phyloP scores from a whole-genome alignment of 352 stramenopile genomes.

The Peronospora farinosa region DNA sequence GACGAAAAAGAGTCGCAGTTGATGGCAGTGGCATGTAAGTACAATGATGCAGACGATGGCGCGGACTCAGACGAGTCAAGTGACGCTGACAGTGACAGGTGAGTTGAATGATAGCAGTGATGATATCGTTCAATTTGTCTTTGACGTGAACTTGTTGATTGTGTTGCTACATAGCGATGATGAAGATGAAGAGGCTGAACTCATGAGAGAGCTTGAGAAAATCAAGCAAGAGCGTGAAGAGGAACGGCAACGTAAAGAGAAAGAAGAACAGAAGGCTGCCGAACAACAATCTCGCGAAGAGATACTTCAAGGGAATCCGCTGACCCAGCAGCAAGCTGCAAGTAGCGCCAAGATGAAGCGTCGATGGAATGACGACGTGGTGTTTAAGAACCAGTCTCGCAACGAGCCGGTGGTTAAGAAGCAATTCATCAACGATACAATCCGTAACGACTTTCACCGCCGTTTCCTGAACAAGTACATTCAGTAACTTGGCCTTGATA shows the following conservation, averaged over 20 bases:
- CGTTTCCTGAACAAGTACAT: constrained; percentile 97
- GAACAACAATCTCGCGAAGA: constrained; percentile 87
- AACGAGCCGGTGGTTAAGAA: constrained; percentile 93
- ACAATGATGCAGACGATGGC: constrained; percentile 87
- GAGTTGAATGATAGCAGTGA: neutral
- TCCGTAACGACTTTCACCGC: constrained; percentile 99
- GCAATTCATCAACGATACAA: constrained; percentile 99
- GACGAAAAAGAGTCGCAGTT: constrained; percentile 79
- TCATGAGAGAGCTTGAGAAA: constrained; percentile 97
- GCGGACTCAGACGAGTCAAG: constrained; percentile 54
- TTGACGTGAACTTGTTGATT: constrained; percentile 1
- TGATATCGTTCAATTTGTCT: neutral
- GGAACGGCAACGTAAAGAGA: constrained; percentile 86
- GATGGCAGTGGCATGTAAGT: constrained; percentile 84
- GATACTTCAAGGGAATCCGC: constrained; percentile 91
- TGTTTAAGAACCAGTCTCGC: constrained; percentile 98
- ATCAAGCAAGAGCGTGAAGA: constrained; percentile 95
- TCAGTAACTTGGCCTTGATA: constrained; percentile 35
- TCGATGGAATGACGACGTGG: constrained; percentile 99
- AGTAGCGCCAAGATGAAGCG: constrained; percentile 85
- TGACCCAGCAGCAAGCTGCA: constrained; percentile 52
- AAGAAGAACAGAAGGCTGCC: constrained; percentile 67
- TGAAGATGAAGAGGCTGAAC: constrained; percentile 95
- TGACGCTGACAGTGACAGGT: constrained; percentile 76
- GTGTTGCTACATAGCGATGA: constrained; percentile 50